Percentiles rank a stretch among this genome's conserved stretches.
Conservation (phyloP, 306 rosid genomes). For the Vigna angularis region DNA sequence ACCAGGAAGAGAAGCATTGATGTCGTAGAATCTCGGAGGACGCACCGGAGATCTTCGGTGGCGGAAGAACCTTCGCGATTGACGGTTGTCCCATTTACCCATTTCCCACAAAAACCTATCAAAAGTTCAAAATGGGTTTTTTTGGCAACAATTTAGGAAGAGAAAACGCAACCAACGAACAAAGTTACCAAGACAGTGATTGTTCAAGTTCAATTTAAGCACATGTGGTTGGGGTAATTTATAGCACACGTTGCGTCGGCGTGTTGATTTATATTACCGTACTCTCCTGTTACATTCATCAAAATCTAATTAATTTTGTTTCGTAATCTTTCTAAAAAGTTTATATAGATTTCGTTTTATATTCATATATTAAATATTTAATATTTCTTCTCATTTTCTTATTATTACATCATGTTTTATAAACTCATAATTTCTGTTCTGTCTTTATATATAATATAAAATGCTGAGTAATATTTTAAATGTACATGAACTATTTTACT, state of each 20-base stretch:
- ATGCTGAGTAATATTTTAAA: too few species aligned
- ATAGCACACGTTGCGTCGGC: background rate
- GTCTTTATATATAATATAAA: too few species aligned
- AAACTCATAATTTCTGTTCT: too few species aligned
- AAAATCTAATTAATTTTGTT: too few species aligned
- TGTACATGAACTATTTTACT: too few species aligned
- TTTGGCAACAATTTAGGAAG: background rate
- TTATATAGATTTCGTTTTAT: too few species aligned
- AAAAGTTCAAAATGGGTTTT: background rate
- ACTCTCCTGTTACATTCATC: background rate
- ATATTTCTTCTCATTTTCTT: too few species aligned
- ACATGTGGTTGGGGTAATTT: background rate
- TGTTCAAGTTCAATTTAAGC: background rate
- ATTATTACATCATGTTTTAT: too few species aligned
- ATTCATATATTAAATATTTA: too few species aligned
- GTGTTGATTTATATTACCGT: too few species aligned
- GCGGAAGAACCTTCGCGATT: conserved; percentile 57
- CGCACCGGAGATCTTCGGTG: conserved; percentile 54
- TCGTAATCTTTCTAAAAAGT: too few species aligned
- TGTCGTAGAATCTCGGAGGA: conserved; percentile 49
- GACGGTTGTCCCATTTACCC: conserved; percentile 82
- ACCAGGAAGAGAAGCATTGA: conserved; percentile 67
- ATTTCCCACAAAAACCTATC: conserved; percentile 31
- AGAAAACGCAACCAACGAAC: background rate
- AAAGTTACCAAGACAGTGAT: background rate